Evolutionary conservation across 139 green algal species (phyloP).

Genomic region (Asterochloris sp.): DNA sequence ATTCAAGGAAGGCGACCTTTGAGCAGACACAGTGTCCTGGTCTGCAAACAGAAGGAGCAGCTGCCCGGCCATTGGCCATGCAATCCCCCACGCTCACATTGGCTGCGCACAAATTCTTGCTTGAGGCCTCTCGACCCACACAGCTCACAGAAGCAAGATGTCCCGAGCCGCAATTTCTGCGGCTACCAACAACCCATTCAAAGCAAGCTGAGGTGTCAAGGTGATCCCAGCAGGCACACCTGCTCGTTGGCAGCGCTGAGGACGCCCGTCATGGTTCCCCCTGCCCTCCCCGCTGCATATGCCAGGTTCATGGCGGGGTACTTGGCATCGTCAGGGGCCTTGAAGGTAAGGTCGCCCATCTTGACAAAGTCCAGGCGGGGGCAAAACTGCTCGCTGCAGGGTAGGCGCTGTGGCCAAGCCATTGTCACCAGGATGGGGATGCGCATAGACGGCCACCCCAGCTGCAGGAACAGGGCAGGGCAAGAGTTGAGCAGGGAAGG

Average conservation of each 20-base stretch:
- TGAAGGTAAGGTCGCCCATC: conserved; percentile 94
- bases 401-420: conserved; percentile 90
- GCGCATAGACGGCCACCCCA: conserved; percentile 98
- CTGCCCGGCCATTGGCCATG: no score
- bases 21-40: no score
- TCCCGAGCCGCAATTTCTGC: no score
- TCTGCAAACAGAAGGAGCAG: no score
- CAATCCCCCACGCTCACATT: no score
- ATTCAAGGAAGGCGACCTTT: no score
- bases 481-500: neutral
- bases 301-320: conserved; percentile 95
- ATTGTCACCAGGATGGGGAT: conserved; percentile 99
- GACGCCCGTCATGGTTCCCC: conserved; percentile 98
- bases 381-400: conserved; percentile 84
- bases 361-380: conserved; percentile 92
- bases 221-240: conserved; percentile 15
- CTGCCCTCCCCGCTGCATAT: conserved; percentile 88
- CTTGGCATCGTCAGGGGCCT: conserved; percentile 86
- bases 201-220: no score
- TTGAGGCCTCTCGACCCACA: no score
- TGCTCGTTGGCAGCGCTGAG: conserved; percentile 96
- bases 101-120: no score
- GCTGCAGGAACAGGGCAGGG: conserved; percentile 34
- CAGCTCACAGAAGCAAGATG: no score
- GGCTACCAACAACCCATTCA: neutral